phyloP scores from a whole-genome alignment of 2,329 filamentous ascomycete species.

The Chalara sp. region DNA sequence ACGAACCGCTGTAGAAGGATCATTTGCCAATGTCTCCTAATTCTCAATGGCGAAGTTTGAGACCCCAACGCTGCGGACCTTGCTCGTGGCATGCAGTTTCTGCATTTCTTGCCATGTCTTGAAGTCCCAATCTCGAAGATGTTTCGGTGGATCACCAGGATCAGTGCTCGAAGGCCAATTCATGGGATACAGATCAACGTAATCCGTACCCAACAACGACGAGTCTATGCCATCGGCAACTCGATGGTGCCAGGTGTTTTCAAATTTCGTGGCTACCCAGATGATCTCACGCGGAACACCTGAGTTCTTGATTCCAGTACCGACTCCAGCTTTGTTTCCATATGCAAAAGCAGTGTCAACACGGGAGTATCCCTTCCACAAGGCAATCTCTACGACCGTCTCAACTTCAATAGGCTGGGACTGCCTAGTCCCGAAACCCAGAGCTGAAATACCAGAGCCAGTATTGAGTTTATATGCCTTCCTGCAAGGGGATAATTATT shows the following conservation, averaged over 20 bases:
- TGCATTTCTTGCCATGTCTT: constrained; percentile 72
- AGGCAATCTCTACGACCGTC: constrained; percentile 63
- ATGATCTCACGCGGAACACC: constrained; percentile 60
- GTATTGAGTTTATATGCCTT: constrained; percentile 65
- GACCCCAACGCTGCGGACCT: constrained; percentile 75
- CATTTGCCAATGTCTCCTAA: constrained; percentile 67
- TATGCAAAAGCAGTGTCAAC: constrained; percentile 65
- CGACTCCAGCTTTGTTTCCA: constrained; percentile 67
- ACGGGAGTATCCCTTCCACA: constrained; percentile 64
- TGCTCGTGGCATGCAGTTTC: constrained; percentile 60
- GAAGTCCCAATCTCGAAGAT: constrained; percentile 70
- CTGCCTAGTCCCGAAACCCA: constrained; percentile 77
- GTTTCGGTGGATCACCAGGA: constrained; percentile 49
- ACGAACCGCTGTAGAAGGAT: constrained; percentile 53
- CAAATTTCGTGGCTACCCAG: constrained; percentile 75
- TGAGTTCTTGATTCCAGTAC: constrained; percentile 57
- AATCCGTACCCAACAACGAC: constrained; percentile 56
- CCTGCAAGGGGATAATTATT: constrained; percentile 10
- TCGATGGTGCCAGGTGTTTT: constrained; percentile 72
- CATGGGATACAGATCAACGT: constrained; percentile 66
- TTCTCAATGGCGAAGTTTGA: constrained; percentile 82
- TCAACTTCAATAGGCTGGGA: constrained; percentile 60
- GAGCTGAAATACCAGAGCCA: constrained; percentile 69
- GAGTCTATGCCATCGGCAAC: constrained; percentile 54
- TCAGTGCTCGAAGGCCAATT: constrained; percentile 65